These are phyloP conservation scores for Aegilops tauschii DNA, from an alignment of 176 grass and related monocot species.

Conservation along the genomic window DNA sequence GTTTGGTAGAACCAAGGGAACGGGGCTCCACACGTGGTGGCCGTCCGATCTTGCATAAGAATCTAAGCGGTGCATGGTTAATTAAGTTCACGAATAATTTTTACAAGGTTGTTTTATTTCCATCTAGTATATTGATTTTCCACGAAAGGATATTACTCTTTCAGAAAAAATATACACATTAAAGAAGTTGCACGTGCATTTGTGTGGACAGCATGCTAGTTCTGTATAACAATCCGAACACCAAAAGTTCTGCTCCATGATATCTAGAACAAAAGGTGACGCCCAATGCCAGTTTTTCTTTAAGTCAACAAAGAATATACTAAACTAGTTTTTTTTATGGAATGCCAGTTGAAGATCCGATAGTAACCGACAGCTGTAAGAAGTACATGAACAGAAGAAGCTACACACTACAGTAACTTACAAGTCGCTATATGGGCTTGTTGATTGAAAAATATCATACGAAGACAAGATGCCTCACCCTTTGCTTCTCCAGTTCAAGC, in stretches of 20 bases:
- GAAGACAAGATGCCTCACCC: neutral
- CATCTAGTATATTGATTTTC: neutral
- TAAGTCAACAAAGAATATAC: neutral
- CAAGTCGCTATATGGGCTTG: neutral
- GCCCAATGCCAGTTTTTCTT: neutral
- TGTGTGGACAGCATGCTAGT: constrained; percentile 1
- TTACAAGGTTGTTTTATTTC: neutral
- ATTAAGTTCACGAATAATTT: neutral
- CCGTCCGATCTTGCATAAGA: neutral
- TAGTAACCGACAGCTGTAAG: neutral
- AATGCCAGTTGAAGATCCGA: neutral
- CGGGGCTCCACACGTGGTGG: neutral
- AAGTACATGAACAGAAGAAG: neutral
- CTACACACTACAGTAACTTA: neutral
- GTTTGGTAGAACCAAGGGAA: neutral
- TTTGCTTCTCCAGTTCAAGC: constrained; percentile 27
- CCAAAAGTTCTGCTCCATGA: neutral
- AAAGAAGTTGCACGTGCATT: neutral
- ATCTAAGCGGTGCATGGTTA: neutral
- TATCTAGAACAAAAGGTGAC: neutral
- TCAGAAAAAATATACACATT: neutral
- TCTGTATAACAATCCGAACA: neutral
- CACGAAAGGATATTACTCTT: neutral
- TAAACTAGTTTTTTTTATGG: neutral
- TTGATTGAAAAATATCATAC: neutral